phyloP scores from a whole-genome alignment of 2,329 filamentous ascomycete species.

The Fusarium brachygibbosum region DNA sequence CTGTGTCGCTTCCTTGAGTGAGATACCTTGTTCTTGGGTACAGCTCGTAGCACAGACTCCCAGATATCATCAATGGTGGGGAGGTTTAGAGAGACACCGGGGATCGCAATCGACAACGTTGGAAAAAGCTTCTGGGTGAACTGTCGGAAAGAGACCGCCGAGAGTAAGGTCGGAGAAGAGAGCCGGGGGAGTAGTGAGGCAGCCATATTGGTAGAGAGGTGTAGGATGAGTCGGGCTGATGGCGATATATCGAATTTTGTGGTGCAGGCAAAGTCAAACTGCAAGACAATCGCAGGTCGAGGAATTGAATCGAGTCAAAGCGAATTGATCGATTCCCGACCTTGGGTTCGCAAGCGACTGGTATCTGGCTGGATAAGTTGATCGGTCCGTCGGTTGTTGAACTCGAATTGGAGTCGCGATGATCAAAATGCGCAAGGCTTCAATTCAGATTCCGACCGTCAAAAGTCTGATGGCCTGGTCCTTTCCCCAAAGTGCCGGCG shows the following conservation, averaged over 20 bases:
- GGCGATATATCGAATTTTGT: slow-evolving; percentile 16
- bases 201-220: slow-evolving; percentile 59
- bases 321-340: background rate
- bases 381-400: slow-evolving; percentile 30
- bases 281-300: background rate
- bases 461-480: slow-evolving; percentile 51
- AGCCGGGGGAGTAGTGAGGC: slow-evolving; percentile 70
- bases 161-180: slow-evolving; percentile 58
- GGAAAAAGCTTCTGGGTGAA: slow-evolving; percentile 64
- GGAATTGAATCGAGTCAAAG: background rate
- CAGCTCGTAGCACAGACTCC: slow-evolving; percentile 91
- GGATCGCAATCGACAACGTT: slow-evolving; percentile 69
- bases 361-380: slow-evolving; percentile 12
- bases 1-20: slow-evolving; percentile 94
- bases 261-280: slow-evolving; percentile 22
- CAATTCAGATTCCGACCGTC: slow-evolving; percentile 42
- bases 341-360: slow-evolving; percentile 21
- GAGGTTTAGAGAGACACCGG: slow-evolving; percentile 69
- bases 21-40: slow-evolving; percentile 99
- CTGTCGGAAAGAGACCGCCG: slow-evolving; percentile 61
- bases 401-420: slow-evolving; percentile 38
- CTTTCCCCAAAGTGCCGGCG: slow-evolving; percentile 46
- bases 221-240: slow-evolving; percentile 23
- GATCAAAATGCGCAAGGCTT: slow-evolving; percentile 45
- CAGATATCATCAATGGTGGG: slow-evolving; percentile 82